Base-by-base conservation (phyloP, 192 early-diverging fungal species). In the Coemansia sp. region DNA sequence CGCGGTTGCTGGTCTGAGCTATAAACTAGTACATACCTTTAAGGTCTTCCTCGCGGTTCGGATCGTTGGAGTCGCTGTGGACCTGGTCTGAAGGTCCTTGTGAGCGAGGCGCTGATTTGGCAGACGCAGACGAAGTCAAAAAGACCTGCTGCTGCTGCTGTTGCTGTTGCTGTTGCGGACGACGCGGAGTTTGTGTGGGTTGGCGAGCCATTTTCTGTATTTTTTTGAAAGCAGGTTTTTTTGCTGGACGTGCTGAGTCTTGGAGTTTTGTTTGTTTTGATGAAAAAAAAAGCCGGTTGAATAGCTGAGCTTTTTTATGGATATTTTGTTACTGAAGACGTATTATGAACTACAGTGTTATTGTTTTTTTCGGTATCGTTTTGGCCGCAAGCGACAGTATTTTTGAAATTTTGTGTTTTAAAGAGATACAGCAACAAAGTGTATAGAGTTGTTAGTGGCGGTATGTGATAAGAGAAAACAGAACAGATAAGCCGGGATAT, bases 71-170 rank as follows among this genome's bases (percentile, higher is more conserved):
- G 31, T 56, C 54, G 54, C 54, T 56, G 29, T 16, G 16, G 31
- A 31, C 54, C 54, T 30, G 54, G 54, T 56, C 54, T 32, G 54
- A 10, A 17, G 29, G 30, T 17, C 30, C 12, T 31, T 56, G 54
- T 30, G 54, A 56, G 29, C 54, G 29, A 30, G 28, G 54, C 18
- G 30, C 54, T 4, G 30, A 32, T 56, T 56, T 56, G 5, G 54
- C 12, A 31, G 54, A 12, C 3, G 54, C 54, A 7, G 54, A 56
- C 5, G 28, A 55, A 8, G 52, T 28, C 4, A 30, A 29, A 4
- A 31, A 56, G 11, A 30, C 54, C 54, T 32, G 54, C 30, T 56
- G 54, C 54, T 56, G 54, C 30, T 54, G 51, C 50, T 52, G 50
- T 10, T 52, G 50, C 48, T 52, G 51, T 20, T 50, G 48, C 50